These are phyloP conservation scores for Neurospora tetrasperma DNA, from an alignment of 495 filamentous ascomycete species.

Conservation along the genomic window DNA sequence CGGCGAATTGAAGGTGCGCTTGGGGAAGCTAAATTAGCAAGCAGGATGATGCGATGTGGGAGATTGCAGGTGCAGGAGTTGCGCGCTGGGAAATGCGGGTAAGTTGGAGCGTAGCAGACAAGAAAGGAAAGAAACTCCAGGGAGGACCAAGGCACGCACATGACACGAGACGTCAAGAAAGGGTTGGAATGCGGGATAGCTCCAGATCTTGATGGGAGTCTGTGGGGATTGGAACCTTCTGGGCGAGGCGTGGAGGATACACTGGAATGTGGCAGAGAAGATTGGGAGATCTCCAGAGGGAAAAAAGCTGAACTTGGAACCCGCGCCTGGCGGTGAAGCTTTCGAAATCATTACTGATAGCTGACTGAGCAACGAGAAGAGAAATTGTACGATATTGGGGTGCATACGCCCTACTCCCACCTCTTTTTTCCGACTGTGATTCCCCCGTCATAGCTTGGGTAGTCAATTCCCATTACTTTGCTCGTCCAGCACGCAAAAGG, in stretches of 20 bases:
- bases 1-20: background rate
- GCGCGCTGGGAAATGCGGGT: background rate
- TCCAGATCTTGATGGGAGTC: background rate
- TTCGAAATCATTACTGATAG: background rate
- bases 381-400: background rate
- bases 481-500: conserved; percentile 75
- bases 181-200: background rate
- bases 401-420: background rate
- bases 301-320: background rate
- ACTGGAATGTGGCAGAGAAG: background rate
- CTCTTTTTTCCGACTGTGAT: background rate
- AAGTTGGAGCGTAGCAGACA: background rate
- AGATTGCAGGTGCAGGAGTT: background rate
- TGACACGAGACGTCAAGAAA: background rate
- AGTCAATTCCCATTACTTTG: conserved; percentile 18
- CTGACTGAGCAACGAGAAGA: background rate
- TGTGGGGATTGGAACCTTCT: background rate
- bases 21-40: background rate
- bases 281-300: too few species aligned
- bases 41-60: background rate
- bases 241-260: background rate
- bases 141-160: background rate
- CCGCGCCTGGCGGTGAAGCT: background rate
- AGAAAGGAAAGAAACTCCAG: background rate
- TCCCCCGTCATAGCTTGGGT: background rate